Percentiles rank a stretch among this genome's conserved stretches.
Evolutionary conservation across 306 rosid species (phyloP).

Genomic region (Malus asiatica): DNA sequence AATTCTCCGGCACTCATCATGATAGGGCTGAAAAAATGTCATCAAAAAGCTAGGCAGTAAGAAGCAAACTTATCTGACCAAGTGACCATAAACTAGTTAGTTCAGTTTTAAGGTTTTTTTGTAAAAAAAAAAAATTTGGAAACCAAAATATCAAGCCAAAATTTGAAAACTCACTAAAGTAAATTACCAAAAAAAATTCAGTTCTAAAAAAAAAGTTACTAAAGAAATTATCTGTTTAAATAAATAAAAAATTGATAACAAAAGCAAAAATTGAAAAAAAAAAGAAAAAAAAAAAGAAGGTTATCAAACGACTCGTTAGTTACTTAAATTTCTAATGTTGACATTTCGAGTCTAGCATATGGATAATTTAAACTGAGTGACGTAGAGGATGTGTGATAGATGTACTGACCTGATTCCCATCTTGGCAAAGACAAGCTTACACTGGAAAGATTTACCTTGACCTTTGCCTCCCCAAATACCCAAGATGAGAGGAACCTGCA

Average conservation of each 20-base stretch:
- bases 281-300: neutral
- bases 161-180: too few species aligned
- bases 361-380: neutral
- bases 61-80: neutral
- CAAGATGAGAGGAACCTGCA: constrained; percentile 80
- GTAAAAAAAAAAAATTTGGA: too few species aligned
- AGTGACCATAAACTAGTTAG: neutral
- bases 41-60: neutral
- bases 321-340: neutral
- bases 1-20: constrained; percentile 99
- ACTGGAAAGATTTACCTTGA: constrained; percentile 96
- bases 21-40: constrained; percentile 56
- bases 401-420: constrained; percentile 88
- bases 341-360: neutral
- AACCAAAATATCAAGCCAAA: too few species aligned
- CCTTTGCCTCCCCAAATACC: constrained; percentile 99
- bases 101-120: neutral
- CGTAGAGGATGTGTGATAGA: neutral
- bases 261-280: neutral
- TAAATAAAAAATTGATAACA: neutral
- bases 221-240: neutral
- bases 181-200: too few species aligned
- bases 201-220: too few species aligned
- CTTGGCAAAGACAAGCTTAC: constrained; percentile 93
- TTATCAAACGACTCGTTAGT: neutral